These are phyloP conservation scores for Candida mattraensis DNA, from an alignment of 805 yeast species.

Conservation along the genomic window DNA sequence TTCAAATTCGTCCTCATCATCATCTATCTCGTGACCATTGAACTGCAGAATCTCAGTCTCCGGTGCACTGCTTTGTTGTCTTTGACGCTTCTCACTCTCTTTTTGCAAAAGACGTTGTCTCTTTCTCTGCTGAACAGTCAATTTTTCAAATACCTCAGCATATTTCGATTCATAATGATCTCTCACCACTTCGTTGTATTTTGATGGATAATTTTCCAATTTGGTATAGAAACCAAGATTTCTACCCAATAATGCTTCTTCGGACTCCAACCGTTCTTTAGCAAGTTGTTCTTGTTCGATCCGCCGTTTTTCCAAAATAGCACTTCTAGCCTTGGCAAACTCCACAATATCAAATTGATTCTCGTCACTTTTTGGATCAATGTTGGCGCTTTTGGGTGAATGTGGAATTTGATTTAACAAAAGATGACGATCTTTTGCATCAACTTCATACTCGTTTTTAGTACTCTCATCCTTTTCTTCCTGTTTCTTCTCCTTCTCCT, in stretches of 20 bases:
- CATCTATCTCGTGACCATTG: constrained; percentile 21
- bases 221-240: constrained; percentile 33
- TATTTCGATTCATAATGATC: constrained; percentile 22
- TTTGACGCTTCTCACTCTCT: constrained; percentile 31
- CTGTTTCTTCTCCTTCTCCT: constrained; percentile 7
- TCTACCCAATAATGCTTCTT: constrained; percentile 33
- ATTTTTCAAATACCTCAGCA: constrained; percentile 22
- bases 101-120: constrained; percentile 28
- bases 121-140: constrained; percentile 35
- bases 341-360: constrained; percentile 52
- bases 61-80: constrained; percentile 23
- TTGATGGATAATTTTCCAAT: constrained; percentile 23
- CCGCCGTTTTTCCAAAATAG: constrained; percentile 36
- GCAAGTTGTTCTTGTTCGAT: constrained; percentile 35
- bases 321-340: constrained; percentile 51
- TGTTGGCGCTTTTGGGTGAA: too few relatives aligned
- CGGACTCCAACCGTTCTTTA: constrained; percentile 32
- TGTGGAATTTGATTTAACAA: too few relatives aligned
- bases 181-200: constrained; percentile 20
- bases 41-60: constrained; percentile 18
- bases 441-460: constrained; percentile 3
- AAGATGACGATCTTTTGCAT: too few relatives aligned
- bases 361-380: constrained; percentile 15
- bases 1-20: constrained; percentile 33
- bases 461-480: constrained; percentile 5